phyloP scores from a whole-genome alignment of 352 stramenopile genomes.

The Globisporangium heterothallicum region DNA sequence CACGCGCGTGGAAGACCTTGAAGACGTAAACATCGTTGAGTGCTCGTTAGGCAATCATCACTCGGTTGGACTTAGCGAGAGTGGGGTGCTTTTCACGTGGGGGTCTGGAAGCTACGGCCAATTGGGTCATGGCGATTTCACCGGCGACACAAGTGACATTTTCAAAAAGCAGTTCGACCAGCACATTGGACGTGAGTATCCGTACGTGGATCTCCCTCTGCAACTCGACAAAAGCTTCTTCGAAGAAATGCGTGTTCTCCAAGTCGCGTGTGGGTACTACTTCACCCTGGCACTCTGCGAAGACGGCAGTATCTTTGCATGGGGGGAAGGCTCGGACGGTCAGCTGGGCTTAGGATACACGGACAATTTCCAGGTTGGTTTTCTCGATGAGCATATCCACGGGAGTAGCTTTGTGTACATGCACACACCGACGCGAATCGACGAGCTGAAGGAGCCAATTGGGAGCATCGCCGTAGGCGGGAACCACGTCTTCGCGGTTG shows the following conservation, averaged over 20 bases:
- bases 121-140: conserved; percentile 68
- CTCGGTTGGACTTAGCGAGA: conserved; percentile 54
- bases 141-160: conserved; percentile 32
- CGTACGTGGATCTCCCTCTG: conserved; percentile 59
- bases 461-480: conserved; percentile 44
- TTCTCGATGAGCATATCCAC: conserved; percentile 62
- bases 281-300: conserved; percentile 66
- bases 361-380: conserved; percentile 61
- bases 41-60: conserved; percentile 57
- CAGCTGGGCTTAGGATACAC: conserved; percentile 62
- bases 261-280: conserved; percentile 73
- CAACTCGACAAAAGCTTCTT: conserved; percentile 68
- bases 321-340: conserved; percentile 69
- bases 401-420: conserved; percentile 76
- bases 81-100: conserved; percentile 66
- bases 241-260: conserved; percentile 61
- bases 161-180: conserved; percentile 64
- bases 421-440: conserved; percentile 46
- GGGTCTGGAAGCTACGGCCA: conserved; percentile 61
- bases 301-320: conserved; percentile 66
- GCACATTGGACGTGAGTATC: conserved; percentile 61
- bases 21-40: conserved; percentile 40
- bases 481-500: conserved; percentile 69
- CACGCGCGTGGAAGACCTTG: conserved; percentile 59
- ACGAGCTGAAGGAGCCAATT: conserved; percentile 56